phyloP scores from a whole-genome alignment of 805 yeast species.

The Candida namnaoensis region DNA sequence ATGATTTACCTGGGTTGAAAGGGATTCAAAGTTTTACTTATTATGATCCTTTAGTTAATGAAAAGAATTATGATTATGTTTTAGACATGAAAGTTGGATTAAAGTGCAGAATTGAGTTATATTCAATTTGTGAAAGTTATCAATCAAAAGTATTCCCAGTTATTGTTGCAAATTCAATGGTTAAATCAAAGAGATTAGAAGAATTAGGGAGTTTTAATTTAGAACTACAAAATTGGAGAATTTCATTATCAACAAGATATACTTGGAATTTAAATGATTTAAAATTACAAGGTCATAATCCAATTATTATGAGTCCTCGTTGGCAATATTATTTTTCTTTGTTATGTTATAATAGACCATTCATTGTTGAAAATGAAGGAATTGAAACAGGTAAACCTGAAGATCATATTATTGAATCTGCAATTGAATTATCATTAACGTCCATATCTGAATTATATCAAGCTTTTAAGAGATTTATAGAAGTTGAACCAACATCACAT shows the following conservation, averaged over 20 bases:
- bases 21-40: conserved; percentile 53
- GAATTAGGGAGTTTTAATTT: conserved; percentile 36
- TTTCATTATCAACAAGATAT: conserved; percentile 35
- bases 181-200: conserved; percentile 22
- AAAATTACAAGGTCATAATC: conserved; percentile 36
- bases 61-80: conserved; percentile 20
- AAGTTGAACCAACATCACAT: conserved; percentile 29
- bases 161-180: not conserved
- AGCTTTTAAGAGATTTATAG: conserved; percentile 27
- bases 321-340: conserved; percentile 50
- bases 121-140: conserved; percentile 27
- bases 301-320: conserved; percentile 42
- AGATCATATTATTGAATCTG: conserved; percentile 15
- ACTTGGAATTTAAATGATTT: conserved; percentile 39
- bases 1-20: conserved; percentile 49
- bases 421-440: conserved; percentile 25
- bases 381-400: too few relatives aligned
- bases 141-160: conserved; percentile 24
- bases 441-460: conserved; percentile 33
- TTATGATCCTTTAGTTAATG: conserved; percentile 4
- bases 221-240: conserved; percentile 44
- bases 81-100: conserved; percentile 23
- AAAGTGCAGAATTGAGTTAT: conserved; percentile 34
- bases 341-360: conserved; percentile 54
- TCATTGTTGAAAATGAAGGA: conserved; percentile 21